A percentile compares a stretch with the other conserved stretches of the same genome.
Conservation (phyloP, 192 early-diverging fungal genomes). For the Pilobolus umbonatus region DNA sequence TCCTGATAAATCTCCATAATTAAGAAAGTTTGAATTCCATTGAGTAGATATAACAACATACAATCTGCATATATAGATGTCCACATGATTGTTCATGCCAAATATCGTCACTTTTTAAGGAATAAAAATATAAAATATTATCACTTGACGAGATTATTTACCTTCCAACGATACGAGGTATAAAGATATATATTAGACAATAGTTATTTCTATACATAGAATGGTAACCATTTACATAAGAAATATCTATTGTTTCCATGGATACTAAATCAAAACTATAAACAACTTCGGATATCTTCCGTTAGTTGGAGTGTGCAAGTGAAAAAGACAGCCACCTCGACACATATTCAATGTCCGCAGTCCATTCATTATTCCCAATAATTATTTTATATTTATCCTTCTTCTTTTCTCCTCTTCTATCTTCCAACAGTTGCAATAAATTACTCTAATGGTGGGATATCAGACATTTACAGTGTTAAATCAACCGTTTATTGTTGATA, state of each 20-base stretch:
- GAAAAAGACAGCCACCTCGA: background rate
- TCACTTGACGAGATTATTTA: too few relatives aligned
- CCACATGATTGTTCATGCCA: too few relatives aligned
- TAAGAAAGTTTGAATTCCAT: too few relatives aligned
- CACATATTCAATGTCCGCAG: too few relatives aligned
- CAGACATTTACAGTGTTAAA: slow-evolving; percentile 38
- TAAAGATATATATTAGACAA: background rate
- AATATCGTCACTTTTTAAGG: too few relatives aligned
- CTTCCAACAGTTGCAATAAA: background rate
- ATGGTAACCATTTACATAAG: background rate
- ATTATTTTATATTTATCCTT: background rate
- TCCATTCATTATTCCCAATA: too few relatives aligned
- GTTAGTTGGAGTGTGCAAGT: background rate
- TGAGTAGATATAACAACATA: too few relatives aligned
- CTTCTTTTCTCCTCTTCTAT: background rate
- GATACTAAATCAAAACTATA: background rate
- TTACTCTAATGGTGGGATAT: slow-evolving; percentile 7
- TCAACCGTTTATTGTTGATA: slow-evolving; percentile 39
- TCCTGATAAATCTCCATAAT: too few relatives aligned
- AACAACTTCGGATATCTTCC: background rate
- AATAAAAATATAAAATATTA: too few relatives aligned
- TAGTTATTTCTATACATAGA: background rate
- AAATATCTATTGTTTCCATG: background rate
- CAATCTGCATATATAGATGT: too few relatives aligned
- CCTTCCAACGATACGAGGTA: too few relatives aligned